Percentiles rank a stretch among this genome's conserved stretches.
These are phyloP conservation scores for Debaryomyces singareniensis DNA, from an alignment of 1,139 yeast species.

Conservation along the genomic window DNA sequence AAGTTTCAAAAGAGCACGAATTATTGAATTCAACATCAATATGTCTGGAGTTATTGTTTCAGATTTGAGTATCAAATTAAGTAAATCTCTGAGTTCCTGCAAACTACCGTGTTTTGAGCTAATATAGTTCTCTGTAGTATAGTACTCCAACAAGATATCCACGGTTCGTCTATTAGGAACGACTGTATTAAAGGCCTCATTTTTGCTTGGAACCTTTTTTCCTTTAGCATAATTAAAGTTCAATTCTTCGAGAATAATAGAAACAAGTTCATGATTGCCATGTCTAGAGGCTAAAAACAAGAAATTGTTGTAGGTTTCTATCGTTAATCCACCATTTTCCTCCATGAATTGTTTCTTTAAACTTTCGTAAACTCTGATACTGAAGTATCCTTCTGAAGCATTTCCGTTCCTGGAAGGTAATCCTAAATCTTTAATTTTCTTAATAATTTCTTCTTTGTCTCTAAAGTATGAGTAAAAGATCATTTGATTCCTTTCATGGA, in stretches of 20 bases:
- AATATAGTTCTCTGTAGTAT: constrained; percentile 4
- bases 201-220: too few relatives aligned
- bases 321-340: constrained; percentile 6
- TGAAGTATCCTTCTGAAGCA: constrained; percentile 10
- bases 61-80: neutral
- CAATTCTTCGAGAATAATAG: constrained; percentile 10
- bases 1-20: constrained; percentile 10
- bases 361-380: constrained; percentile 13
- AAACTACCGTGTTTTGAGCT: neutral
- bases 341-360: constrained; percentile 3
- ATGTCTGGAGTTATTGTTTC: too few relatives aligned
- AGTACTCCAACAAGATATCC: constrained; percentile 9
- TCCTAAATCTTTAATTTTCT: constrained; percentile 6
- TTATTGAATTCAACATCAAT: constrained; percentile 12
- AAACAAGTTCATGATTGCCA: constrained; percentile 9
- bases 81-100: neutral
- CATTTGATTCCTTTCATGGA: constrained; percentile 23
- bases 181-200: neutral
- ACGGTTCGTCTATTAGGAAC: constrained; percentile 8
- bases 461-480: constrained; percentile 25
- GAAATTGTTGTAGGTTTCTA: constrained; percentile 16
- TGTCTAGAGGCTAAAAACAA: constrained; percentile 23
- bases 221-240: too few relatives aligned
- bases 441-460: constrained; percentile 18
- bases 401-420: neutral